These are phyloP conservation scores for Puccinia novopanici DNA, from an alignment of 1,284 basidiomycete genomes.

Conservation along the genomic window DNA sequence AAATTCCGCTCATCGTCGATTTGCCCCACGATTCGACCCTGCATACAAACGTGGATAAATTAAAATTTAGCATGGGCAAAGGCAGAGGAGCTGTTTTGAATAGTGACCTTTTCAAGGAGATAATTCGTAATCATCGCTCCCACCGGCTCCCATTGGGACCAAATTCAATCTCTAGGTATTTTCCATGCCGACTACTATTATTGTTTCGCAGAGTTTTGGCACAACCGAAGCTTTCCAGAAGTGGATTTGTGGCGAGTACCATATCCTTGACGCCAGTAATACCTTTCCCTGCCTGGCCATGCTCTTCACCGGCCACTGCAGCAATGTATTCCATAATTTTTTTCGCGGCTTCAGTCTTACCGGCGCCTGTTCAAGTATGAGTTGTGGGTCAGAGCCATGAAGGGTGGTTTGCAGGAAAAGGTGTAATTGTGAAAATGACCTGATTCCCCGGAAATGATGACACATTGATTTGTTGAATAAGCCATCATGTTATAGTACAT, in stretches of 20 bases:
- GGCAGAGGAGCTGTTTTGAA: not conserved
- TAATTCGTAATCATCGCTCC: constrained; percentile 99
- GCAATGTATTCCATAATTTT: constrained; percentile 99
- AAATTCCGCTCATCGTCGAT: constrained; percentile 96
- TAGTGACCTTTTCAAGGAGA: constrained; percentile 78
- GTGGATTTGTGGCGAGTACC: constrained; percentile 98
- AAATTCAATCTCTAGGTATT: constrained; percentile 99
- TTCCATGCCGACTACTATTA: constrained; percentile 97
- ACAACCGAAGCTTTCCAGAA: constrained; percentile 97
- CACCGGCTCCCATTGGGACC: constrained; percentile 88
- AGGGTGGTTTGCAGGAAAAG: constrained; percentile 55
- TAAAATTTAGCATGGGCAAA: constrained; percentile 11
- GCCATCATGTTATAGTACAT: constrained; percentile 99
- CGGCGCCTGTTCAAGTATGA: constrained; percentile 67
- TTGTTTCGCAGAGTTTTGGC: constrained; percentile 98
- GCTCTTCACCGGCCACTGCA: constrained; percentile 78
- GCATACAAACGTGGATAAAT: not conserved
- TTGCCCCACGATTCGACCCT: constrained; percentile 91
- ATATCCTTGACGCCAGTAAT: constrained; percentile 99
- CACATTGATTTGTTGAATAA: constrained; percentile 99
- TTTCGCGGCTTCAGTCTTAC: constrained; percentile 96
- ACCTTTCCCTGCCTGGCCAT: constrained; percentile 66
- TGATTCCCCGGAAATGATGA: constrained; percentile 98
- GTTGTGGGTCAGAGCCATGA: constrained; percentile 57
- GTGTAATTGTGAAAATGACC: constrained; percentile 25